These are phyloP conservation scores for Haplosporangium gracile DNA, from an alignment of 192 early-diverging fungal genomes.

Conservation along the genomic window DNA sequence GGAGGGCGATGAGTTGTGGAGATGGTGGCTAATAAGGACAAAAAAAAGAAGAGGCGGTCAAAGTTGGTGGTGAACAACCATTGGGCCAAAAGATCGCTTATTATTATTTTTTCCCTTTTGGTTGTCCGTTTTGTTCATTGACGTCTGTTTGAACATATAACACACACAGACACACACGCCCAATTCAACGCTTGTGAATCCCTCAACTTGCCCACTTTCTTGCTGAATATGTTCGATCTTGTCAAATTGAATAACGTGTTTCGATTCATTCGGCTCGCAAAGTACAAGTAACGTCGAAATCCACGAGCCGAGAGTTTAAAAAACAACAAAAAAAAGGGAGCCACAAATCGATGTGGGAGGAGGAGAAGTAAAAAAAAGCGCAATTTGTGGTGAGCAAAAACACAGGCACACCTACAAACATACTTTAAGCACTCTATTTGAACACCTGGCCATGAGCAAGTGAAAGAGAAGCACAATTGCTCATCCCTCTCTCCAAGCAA, in stretches of 20 bases:
- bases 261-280: conserved; percentile 15
- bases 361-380: not conserved
- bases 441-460: not conserved
- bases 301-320: conserved; percentile 6
- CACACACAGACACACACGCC: not conserved
- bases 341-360: not conserved
- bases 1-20: not conserved
- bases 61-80: not conserved
- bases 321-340: not conserved
- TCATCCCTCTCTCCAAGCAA: not conserved
- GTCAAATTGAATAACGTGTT: not conserved
- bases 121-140: not conserved
- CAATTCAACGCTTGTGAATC: not conserved
- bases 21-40: not conserved
- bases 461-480: not conserved
- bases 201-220: not conserved
- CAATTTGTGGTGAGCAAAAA: not conserved
- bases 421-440: not conserved
- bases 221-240: not conserved
- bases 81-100: not conserved
- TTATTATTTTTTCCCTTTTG: not conserved
- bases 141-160: not conserved
- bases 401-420: too few relatives aligned
- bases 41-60: not conserved
- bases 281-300: not conserved